Evolutionary conservation across 495 filamentous ascomycete genomes (phyloP), one percentile per base, ranked within the genome.

Genomic region (Pyrenula massariospora): DNA sequence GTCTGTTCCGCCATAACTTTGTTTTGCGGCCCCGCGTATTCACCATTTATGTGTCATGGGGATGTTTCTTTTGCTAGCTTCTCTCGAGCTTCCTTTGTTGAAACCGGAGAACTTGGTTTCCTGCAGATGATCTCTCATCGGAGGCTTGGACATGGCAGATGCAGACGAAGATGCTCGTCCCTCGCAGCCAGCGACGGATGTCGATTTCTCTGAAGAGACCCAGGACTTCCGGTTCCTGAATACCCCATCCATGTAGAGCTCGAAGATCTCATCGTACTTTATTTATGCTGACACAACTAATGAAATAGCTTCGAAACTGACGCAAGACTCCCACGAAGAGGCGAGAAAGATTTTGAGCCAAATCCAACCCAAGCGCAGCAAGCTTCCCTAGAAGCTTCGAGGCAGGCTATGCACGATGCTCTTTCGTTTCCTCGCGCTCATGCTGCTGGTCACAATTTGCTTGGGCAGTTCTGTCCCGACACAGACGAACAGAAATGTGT

Each of bases 341-440:
- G 93, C 52, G 88, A 93, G 65, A 98, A 98, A 68, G 93, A 98
- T 73, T 98, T 96, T 68, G 93, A 96, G 70, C 81, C 87, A 12
- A 88, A 97, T 68, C 88, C 86, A 56, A 97, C 93, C 12, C 73
- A 80, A 50, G 81, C 85, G 55, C 93, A 98, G 69, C 80, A 82
- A 59, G 70, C 78, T 54, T 78, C 84, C 22, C 85, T 98, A 52
- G 81, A 83, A 59, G 82, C 86, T 22, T 92, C 88, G 24, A 83
- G 92, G n/a, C 73, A 77, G 56, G 93, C 91, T 0, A 96, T 98
- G 91, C 84, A 92, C 68, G 83, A 89, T 62, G 91, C 90, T 3
- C 79, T 98, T 59, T 77, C 80, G 50, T 83, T 84, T 56, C 82
- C 83, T 2, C 79, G 91, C 25, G 64, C 84, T 2, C 89, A 92